phyloP scores from a whole-genome alignment of 169 alveolate species.

The Plasmodium adleri region DNA sequence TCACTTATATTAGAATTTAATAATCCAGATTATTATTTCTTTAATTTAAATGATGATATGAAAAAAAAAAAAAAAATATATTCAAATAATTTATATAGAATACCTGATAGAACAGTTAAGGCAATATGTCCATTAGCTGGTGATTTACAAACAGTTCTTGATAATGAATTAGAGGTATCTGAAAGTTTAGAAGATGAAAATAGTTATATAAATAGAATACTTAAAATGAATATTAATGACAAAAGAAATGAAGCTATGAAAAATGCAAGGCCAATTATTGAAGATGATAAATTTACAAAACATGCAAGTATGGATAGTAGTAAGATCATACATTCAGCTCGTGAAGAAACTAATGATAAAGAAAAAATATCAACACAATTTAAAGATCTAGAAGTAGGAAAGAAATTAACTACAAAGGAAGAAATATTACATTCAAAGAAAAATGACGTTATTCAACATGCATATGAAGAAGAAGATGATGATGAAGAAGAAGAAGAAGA shows the following conservation, averaged over 20 bases:
- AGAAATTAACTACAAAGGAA: not conserved
- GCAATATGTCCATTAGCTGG: constrained; percentile 82
- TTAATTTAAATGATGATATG: constrained; percentile 43
- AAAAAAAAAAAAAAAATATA: constrained; percentile 44
- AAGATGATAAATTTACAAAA: not conserved
- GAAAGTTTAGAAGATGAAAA: constrained; percentile 76
- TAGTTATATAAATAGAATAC: constrained; percentile 50
- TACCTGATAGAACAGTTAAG: constrained; percentile 76
- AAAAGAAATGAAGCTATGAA: constrained; percentile 76
- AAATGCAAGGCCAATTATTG: constrained; percentile 42
- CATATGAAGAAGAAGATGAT: constrained; percentile 23
- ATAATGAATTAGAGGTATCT: constrained; percentile 62
- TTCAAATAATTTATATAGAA: constrained; percentile 14
- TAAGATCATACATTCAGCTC: not conserved
- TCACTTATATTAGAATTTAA: constrained; percentile 79
- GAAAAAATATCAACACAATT: not conserved
- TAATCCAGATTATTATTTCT: constrained; percentile 79
- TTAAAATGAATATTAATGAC: constrained; percentile 71
- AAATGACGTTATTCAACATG: not conserved
- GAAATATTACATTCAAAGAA: not conserved
- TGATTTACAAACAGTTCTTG: constrained; percentile 76
- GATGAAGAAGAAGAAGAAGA: constrained; percentile 10
- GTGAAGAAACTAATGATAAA: constrained; percentile 12
- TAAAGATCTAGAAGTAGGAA: not conserved
- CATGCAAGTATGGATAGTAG: not conserved